phyloP scores from a whole-genome alignment of 2,329 filamentous ascomycete genomes.

The Colletotrichum acutatum region DNA sequence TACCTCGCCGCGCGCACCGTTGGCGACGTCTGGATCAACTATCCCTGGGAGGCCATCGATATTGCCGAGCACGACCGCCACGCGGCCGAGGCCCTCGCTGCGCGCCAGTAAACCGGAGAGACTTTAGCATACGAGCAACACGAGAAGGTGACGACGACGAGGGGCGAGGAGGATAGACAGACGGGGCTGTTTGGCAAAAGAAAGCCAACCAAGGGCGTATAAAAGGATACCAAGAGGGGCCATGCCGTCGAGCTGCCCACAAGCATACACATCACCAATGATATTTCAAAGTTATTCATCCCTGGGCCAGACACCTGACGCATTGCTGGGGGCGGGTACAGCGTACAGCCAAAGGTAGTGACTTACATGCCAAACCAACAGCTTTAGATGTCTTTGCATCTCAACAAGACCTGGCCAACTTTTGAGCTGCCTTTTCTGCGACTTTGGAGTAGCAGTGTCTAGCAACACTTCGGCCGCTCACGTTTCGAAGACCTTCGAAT shows the following conservation, averaged over 20 bases:
- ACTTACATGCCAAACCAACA: background rate
- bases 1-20: conserved; percentile 91
- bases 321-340: background rate
- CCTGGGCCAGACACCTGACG: background rate
- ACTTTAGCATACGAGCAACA: conserved; percentile 8
- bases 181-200: conserved; percentile 1
- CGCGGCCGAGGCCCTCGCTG: conserved; percentile 60
- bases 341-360: accelerated
- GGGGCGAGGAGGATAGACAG: conserved; percentile 5
- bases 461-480: background rate
- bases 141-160: conserved; percentile 7
- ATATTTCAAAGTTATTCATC: conserved; percentile 18
- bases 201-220: background rate
- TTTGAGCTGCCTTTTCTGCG: background rate
- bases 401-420: background rate
- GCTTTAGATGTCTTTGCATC: background rate
- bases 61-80: conserved; percentile 90
- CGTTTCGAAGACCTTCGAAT: background rate
- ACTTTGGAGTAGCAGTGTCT: background rate
- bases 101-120: conserved; percentile 35
- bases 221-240: conserved; percentile 29
- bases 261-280: conserved; percentile 30
- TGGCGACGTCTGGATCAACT: conserved; percentile 97
- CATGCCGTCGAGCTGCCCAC: conserved; percentile 25
- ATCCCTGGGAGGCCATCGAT: conserved; percentile 96